Percentiles rank a stretch among this genome's conserved stretches.
Evolutionary conservation across 2,329 filamentous ascomycete genomes (phyloP).

Genomic region (Pseudogymnoascus sp.): DNA sequence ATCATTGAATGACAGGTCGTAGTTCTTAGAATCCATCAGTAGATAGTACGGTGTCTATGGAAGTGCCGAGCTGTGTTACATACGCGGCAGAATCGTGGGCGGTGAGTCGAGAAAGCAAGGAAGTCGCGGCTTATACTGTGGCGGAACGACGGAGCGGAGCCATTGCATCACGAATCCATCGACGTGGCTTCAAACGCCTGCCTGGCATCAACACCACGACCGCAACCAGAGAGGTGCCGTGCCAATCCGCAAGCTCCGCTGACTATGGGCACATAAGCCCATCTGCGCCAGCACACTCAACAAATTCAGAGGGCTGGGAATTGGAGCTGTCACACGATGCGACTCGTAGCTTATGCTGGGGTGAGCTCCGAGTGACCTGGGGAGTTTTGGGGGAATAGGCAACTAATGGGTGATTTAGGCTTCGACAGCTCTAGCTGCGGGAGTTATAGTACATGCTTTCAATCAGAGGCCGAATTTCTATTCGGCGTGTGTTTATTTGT

Average conservation of each 20-base stretch:
- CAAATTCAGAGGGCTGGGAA: conserved; percentile 6
- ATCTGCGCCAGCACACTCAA: conserved; percentile 14
- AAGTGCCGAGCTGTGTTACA: neutral
- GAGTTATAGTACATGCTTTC: conserved; percentile 83
- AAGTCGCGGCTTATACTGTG: neutral
- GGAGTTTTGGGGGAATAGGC: neutral
- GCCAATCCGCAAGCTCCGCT: conserved; percentile 6
- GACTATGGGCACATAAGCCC: conserved; percentile 4
- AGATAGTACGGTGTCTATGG: neutral
- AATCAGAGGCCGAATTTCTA: conserved; percentile 97
- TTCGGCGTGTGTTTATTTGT: conserved; percentile 91
- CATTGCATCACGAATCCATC: conserved; percentile 12
- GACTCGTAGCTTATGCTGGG: conserved; percentile 49
- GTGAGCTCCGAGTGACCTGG: neutral
- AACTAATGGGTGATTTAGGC: conserved; percentile 40
- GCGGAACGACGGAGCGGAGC: conserved; percentile 8
- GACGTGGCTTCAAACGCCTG: conserved; percentile 21
- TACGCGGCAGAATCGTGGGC: neutral
- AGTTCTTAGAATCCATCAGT: neutral
- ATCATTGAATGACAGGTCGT: neutral
- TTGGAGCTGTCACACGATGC: conserved; percentile 39
- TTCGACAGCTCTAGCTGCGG: conserved; percentile 75
- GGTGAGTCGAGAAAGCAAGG: neutral
- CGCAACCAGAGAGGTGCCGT: conserved; percentile 8
- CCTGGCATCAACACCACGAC: neutral